A percentile compares a stretch with the other conserved stretches of the same genome.
phyloP scores from a whole-genome alignment of 2,329 filamentous ascomycete genomes.

The Pseudogymnoascus sp. region DNA sequence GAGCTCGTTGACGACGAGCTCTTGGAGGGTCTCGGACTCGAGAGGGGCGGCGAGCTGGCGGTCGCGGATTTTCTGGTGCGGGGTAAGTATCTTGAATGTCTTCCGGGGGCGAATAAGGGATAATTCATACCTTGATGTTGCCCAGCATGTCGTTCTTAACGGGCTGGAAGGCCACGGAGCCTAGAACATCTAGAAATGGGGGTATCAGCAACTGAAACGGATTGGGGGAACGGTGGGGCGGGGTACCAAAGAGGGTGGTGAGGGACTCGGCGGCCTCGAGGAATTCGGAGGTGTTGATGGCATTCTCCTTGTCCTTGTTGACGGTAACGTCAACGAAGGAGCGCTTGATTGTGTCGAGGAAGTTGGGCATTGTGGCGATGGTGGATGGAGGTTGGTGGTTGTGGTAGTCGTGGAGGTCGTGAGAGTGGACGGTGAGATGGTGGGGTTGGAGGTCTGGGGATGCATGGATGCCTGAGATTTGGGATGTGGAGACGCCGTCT shows the following conservation, averaged over 20 bases:
- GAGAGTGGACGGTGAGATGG: background rate
- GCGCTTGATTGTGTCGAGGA: slow-evolving; percentile 77
- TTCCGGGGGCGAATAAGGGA: background rate
- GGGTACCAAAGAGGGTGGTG: slow-evolving; percentile 75
- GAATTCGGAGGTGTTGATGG: slow-evolving; percentile 77
- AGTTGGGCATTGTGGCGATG: slow-evolving; percentile 44
- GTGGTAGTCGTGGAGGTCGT: background rate
- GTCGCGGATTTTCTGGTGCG: slow-evolving; percentile 73
- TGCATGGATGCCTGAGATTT: slow-evolving; percentile 12
- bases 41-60: slow-evolving; percentile 71
- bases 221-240: background rate
- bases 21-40: slow-evolving; percentile 79
- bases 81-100: slow-evolving; percentile 12
- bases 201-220: background rate
- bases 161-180: slow-evolving; percentile 71
- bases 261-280: slow-evolving; percentile 85
- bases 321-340: slow-evolving; percentile 81
- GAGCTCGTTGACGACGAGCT: slow-evolving; percentile 78
- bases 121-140: slow-evolving; percentile 71
- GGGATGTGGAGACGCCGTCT: background rate
- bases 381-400: slow-evolving; percentile 6
- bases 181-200: slow-evolving; percentile 48
- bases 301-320: slow-evolving; percentile 66
- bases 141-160: slow-evolving; percentile 88
- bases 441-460: slow-evolving; percentile 7